Percentiles rank a stretch among this genome's conserved stretches.
Conservation (phyloP, 129 eudicot species). For the Kitagawia praeruptora region DNA sequence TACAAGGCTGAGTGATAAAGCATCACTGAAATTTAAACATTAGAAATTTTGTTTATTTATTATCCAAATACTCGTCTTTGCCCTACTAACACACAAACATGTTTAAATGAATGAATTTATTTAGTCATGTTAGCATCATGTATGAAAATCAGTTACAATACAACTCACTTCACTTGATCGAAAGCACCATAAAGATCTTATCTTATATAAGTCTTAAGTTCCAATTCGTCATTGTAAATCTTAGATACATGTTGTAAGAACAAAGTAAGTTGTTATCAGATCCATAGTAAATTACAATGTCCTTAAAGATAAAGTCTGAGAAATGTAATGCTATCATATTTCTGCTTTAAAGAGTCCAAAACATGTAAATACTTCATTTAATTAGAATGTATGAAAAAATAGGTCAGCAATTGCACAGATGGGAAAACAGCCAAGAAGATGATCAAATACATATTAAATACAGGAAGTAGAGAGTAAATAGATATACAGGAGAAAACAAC, state of each 20-base stretch:
- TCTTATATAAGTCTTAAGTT: slow-evolving; percentile 73
- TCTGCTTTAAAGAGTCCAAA: not conserved
- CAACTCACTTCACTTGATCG: slow-evolving; percentile 62
- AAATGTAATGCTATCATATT: not conserved
- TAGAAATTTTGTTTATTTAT: no score
- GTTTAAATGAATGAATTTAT: not conserved
- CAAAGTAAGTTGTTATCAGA: slow-evolving; percentile 10
- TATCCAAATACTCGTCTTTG: not conserved
- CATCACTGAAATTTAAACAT: not conserved
- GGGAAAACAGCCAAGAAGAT: not conserved
- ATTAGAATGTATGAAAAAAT: not conserved
- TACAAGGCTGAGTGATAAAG: not conserved
- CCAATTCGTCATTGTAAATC: slow-evolving; percentile 80
- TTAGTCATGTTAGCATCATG: slow-evolving; percentile 6
- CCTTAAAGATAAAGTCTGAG: not conserved
- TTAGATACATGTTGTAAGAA: slow-evolving; percentile 52
- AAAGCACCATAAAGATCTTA: slow-evolving; percentile 77
- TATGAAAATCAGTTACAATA: slow-evolving; percentile 16
- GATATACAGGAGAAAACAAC: not conserved
- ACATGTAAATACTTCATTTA: not conserved
- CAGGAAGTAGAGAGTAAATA: not conserved
- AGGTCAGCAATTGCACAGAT: not conserved
- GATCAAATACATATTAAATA: not conserved
- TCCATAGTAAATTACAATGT: not conserved
- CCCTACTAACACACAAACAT: not conserved